Base-by-base conservation (phyloP, 192 early-diverging fungal species). In the Rhizophlyctis rosea region DNA sequence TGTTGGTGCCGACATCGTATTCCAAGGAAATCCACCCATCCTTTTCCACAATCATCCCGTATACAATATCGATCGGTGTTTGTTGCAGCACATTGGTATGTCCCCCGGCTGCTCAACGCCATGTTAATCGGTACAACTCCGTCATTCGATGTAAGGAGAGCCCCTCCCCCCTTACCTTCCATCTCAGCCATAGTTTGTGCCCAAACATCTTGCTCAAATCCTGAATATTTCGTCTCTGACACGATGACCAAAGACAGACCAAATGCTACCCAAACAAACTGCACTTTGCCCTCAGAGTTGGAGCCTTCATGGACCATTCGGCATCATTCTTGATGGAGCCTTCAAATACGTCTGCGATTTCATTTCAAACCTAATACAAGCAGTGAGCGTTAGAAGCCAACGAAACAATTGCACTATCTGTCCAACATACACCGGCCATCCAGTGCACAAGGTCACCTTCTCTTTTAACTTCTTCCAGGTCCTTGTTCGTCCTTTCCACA, bases 241-340 rank as follows among this genome's bases (percentile, higher is more conserved):
- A 60, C 44, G 28, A 60, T 28, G 4, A 60, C 5, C 18, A 60
- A n/a, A 44, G 36, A 60, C 4, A 60, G 5, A 7, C 28, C 7
- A 44, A 60, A 60, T 9, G 36, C 34, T 5, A 47, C 58, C 58
- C 58, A 60, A 4, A 60, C 58, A 60, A 60, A 60, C 58, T 60
- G 36, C n/a, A 60, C 39, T 28, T 60, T 34, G 18, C 58, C 58
- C 44, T 60, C 9, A 7, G 44, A 60, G 4, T 49, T 21, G 23
- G 9, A 4, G 36, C 58, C 58, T 4, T 44, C 58, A 60, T 60
- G 28, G 58, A 36, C 44, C 28, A 49, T 29, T 48, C 58, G n/a
- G 58, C 36, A 16, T 60, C 58, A 34, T 48, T 60, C 16, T 28
- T 9, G 16, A 60, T 4, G 33, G 58, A 34, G 4, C 58, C 58